phyloP scores from a whole-genome alignment of 305 asterid species.

The Solanum hybrid region DNA sequence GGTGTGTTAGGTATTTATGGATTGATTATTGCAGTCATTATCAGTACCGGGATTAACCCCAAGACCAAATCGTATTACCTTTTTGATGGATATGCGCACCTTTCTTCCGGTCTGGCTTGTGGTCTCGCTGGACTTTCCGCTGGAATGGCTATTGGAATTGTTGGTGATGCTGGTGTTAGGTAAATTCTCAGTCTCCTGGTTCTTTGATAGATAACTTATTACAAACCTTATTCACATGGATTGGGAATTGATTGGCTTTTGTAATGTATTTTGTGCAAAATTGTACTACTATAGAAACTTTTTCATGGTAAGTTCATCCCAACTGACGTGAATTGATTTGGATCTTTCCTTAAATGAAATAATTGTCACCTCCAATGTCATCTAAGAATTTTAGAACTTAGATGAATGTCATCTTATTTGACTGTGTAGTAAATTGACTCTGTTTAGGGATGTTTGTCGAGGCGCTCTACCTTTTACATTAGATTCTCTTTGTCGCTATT shows the following conservation, averaged over 20 bases:
- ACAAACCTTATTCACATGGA: neutral
- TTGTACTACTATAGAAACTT: neutral
- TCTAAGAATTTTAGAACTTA: neutral
- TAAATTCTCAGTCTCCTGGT: neutral
- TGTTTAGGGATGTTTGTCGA: neutral
- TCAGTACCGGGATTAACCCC: constrained; percentile 33
- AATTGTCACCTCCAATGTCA: neutral
- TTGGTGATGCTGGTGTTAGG: constrained; percentile 38
- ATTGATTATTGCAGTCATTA: constrained; percentile 33
- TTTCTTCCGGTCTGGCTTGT: constrained; percentile 34
- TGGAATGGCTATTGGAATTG: constrained; percentile 36
- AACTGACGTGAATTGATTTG: neutral
- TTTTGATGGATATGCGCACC: constrained; percentile 29
- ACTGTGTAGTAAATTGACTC: neutral
- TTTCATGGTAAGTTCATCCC: neutral
- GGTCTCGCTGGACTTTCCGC: constrained; percentile 41
- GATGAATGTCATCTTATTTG: neutral
- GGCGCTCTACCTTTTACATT: neutral
- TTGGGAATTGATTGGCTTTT: neutral
- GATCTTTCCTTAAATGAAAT: neutral
- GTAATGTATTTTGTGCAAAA: neutral
- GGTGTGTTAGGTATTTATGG: constrained; percentile 38
- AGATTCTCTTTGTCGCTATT: neutral
- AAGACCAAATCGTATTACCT: constrained; percentile 30
- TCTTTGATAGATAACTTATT: neutral